These are phyloP conservation scores for Liquidambar formosana DNA, from an alignment of 164 flowering plant genomes.

Conservation along the genomic window DNA sequence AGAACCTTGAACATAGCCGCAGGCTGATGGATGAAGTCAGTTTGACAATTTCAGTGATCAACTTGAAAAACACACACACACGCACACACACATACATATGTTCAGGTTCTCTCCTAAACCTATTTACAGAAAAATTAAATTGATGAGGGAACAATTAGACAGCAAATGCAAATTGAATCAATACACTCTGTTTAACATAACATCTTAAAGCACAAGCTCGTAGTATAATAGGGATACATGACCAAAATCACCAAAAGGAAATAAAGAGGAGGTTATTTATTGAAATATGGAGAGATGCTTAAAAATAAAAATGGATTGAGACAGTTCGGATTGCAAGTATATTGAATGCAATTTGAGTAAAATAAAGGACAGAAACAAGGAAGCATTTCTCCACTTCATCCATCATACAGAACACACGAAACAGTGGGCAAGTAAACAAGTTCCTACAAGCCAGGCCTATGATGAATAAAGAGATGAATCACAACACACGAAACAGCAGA, in stretches of 20 bases:
- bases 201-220: background rate
- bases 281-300: too few species aligned
- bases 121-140: background rate
- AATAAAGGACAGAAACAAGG: too few species aligned
- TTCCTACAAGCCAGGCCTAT: background rate
- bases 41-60: background rate
- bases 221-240: background rate
- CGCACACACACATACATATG: background rate
- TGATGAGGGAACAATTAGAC: background rate
- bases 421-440: background rate
- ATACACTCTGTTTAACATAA: background rate
- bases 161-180: background rate
- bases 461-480: conserved; percentile 1
- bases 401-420: background rate
- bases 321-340: too few species aligned
- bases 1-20: conserved; percentile 44
- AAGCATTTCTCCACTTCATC: background rate
- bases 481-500: too few species aligned
- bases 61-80: too few species aligned
- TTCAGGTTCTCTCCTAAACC: background rate
- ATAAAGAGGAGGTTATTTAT: background rate
- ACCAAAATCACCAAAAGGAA: background rate
- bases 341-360: too few species aligned
- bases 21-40: conserved; percentile 20
- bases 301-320: too few species aligned